A percentile compares a stretch with the other conserved stretches of the same genome.
These are phyloP conservation scores for Trametes villosa DNA, from an alignment of 768 basidiomycete species.

Conservation along the genomic window DNA sequence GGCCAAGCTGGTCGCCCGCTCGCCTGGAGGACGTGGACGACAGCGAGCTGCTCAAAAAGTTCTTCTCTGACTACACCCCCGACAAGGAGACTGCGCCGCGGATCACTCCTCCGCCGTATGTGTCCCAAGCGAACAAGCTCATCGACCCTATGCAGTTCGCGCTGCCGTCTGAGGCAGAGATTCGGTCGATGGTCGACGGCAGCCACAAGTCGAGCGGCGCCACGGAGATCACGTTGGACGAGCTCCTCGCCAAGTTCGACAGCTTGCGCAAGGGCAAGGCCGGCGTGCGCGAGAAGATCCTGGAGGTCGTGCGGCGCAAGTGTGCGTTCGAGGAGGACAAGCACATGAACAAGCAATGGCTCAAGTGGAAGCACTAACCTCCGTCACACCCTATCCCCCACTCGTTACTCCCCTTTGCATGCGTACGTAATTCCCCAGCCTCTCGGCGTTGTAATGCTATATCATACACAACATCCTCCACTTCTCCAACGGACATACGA, in stretches of 20 bases:
- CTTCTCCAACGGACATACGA: too few species aligned
- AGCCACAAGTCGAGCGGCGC: conserved; percentile 63
- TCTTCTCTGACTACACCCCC: conserved; percentile 64
- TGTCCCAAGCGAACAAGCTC: conserved; percentile 29
- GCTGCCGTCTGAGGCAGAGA: conserved; percentile 79
- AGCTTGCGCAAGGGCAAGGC: conserved; percentile 50
- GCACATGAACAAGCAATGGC: conserved; percentile 53
- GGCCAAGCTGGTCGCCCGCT: conserved; percentile 75
- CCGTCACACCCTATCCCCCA: neutral
- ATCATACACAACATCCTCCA: neutral
- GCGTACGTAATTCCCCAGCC: neutral
- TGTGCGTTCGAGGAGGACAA: conserved; percentile 64
- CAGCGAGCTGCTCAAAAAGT: conserved; percentile 58
- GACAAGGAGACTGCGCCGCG: conserved; percentile 34
- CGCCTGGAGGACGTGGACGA: conserved; percentile 61
- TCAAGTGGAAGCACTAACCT: conserved; percentile 57
- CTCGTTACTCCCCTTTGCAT: neutral
- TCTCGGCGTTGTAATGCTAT: neutral
- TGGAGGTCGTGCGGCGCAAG: conserved; percentile 73
- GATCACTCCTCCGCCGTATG: conserved; percentile 31
- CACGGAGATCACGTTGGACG: conserved; percentile 62
- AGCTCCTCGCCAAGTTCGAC: conserved; percentile 63
- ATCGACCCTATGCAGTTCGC: conserved; percentile 46
- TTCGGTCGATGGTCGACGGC: conserved; percentile 69
- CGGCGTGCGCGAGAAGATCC: conserved; percentile 76